A percentile compares a stretch with the other conserved stretches of the same genome.
phyloP scores from a whole-genome alignment of 768 basidiomycete genomes.

The Gloeopeniophorella convolvens region DNA sequence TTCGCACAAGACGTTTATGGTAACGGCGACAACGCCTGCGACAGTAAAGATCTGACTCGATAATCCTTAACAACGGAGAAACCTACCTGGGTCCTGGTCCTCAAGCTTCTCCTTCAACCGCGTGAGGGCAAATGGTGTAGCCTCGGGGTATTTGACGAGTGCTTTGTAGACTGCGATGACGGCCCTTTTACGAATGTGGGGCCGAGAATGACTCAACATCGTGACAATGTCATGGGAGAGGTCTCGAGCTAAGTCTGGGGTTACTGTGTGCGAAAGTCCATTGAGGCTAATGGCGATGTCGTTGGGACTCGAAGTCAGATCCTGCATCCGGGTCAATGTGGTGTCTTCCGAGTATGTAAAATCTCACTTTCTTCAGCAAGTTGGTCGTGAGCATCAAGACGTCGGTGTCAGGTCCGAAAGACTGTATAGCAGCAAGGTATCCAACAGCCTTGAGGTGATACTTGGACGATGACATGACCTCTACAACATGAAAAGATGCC shows the following conservation, averaged over 20 bases:
- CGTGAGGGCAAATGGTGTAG: conserved; percentile 53
- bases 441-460: conserved; percentile 93
- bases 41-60: not conserved
- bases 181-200: conserved; percentile 86
- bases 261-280: conserved; percentile 79
- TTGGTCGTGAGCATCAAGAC: conserved; percentile 98
- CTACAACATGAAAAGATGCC: conserved; percentile 95
- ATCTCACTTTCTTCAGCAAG: conserved; percentile 80
- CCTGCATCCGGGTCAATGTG: conserved; percentile 40
- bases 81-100: conserved; percentile 64
- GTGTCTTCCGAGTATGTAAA: not conserved
- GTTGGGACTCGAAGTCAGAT: conserved; percentile 67
- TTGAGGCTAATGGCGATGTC: conserved; percentile 74
- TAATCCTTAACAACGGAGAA: not conserved
- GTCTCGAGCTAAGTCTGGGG: conserved; percentile 86
- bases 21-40: conserved; percentile 85
- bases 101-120: conserved; percentile 77
- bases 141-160: conserved; percentile 77
- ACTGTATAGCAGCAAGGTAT: conserved; percentile 88
- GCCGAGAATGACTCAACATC: conserved; percentile 85
- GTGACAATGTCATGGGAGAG: conserved; percentile 76
- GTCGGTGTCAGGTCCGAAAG: conserved; percentile 91
- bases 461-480: conserved; percentile 93
- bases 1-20: conserved; percentile 93
- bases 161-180: conserved; percentile 79